Evolutionary conservation across 1,284 basidiomycete species (phyloP), one percentile per base, ranked within the genome.

Genomic region (Puccinia horiana): DNA sequence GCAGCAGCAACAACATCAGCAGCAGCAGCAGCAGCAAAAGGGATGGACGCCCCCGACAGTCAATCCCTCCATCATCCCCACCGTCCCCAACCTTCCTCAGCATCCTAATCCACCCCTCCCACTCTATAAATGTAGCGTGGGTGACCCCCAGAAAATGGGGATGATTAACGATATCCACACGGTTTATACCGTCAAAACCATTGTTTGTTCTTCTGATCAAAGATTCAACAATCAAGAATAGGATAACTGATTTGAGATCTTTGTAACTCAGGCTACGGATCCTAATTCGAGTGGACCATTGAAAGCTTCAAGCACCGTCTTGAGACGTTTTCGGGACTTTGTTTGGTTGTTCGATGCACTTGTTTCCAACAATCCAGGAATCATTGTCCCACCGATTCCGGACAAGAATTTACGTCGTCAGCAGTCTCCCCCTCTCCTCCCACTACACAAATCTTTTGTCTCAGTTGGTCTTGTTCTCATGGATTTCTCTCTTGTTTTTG

Each of bases 241-340:
- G 47, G 16, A 49, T 58, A 32, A 80, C 29, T 72, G 81, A 40
- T 47, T 72, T 42, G 63, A 67, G 35, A 58, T 56, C 26, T 8
- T 26, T 40, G 67, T 8, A 40, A 80, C 72, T 58, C 52, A 81
- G 79, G 79, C 67, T 83, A 86, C 82, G 80, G 83, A 67, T 83
- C 84, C 12, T 54, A 73, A 72, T 85, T 37, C 70, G 18, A 72
- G 40, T 74, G 79, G 79, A 32, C 79, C 79, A 29, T 72, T 84
- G 18, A 72, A 83, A 12, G 47, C 37, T 40, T 83, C 85, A 29
- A 85, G 86, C 54, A 86, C 95, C 4, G 95, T 97, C 52, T 91
- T 99, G 9, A 91, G 96, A 26, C 92, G 96, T 32, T 99, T 97
- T 88, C 94, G 93, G 29, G 97, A 99, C 87, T 99, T 99, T 86